Conservation (phyloP, 768 basidiomycete genomes). For the Baorangia bicolor region DNA sequence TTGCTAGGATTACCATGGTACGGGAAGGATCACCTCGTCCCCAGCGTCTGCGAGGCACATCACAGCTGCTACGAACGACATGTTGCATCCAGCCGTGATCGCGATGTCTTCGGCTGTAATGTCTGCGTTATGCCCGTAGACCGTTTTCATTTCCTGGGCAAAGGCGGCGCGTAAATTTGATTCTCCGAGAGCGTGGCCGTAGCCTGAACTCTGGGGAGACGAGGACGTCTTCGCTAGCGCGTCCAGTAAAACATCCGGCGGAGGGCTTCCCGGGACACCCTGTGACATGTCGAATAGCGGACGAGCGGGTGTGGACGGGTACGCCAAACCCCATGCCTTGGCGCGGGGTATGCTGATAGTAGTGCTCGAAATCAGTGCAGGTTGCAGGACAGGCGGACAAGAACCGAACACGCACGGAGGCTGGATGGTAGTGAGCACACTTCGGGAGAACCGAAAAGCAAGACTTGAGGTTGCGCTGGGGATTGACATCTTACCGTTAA, state of each 20-base stretch:
- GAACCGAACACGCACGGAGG: slow-evolving; percentile 40
- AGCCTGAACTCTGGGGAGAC: slow-evolving; percentile 48
- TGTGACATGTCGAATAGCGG: slow-evolving; percentile 74
- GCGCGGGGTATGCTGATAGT: slow-evolving; percentile 52
- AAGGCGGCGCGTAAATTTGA: slow-evolving; percentile 48
- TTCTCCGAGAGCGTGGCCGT: slow-evolving; percentile 62
- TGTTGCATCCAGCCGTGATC: slow-evolving; percentile 69
- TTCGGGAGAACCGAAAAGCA: slow-evolving; percentile 40
- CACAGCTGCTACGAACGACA: slow-evolving; percentile 62
- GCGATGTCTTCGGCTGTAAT: slow-evolving; percentile 58
- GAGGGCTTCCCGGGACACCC: slow-evolving; percentile 69
- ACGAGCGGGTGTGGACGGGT: slow-evolving; percentile 38
- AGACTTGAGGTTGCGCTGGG: slow-evolving; percentile 7
- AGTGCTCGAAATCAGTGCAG: background rate
- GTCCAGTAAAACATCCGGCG: slow-evolving; percentile 49
- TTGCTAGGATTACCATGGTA: slow-evolving; percentile 53
- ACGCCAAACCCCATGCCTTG: slow-evolving; percentile 53
- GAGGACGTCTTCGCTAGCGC: slow-evolving; percentile 46
- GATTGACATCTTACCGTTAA: slow-evolving; percentile 1
- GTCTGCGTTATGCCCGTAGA: slow-evolving; percentile 54
- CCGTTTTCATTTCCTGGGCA: slow-evolving; percentile 56
- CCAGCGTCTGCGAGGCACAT: slow-evolving; percentile 68
- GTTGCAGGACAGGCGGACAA: too few relatives aligned
- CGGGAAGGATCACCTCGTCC: slow-evolving; percentile 69
- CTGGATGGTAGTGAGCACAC: slow-evolving; percentile 42